Evolutionary conservation across 345 rosid genomes (phyloP), one percentile per base, ranked within the genome.

Genomic region (Rhodamnia argentea): DNA sequence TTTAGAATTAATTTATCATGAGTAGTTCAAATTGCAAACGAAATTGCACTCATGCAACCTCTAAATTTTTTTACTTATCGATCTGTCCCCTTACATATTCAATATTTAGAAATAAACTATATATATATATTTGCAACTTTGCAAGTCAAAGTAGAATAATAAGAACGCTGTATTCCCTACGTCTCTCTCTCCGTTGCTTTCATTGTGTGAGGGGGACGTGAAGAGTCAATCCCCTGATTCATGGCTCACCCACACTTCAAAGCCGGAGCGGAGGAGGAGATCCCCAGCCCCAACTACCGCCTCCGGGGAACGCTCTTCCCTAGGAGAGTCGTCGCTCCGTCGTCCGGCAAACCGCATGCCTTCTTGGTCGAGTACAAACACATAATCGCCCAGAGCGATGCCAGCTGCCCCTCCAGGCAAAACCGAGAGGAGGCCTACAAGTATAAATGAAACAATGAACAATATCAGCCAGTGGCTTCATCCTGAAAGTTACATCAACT

Each of bases 311-410:
- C 84, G 9, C 82, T 82, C n/a, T 87, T 87, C 74, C 57, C 89
- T 10, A 85, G 57, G 14, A 82, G 55, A 37, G 29, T 87, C 70
- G 82, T 87, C n/a, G 83, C 86, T 32, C 85, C 74, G 16, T 82
- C 83, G 27, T 13, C 52, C 3, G 78, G 83, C 44, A 75, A 85
- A 7, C 44, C 40, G 24, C 32, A 85, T 24, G 64, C 55, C 47
- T 62, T 82, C 83, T 6, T 84, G 58, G 87, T 87, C 22, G 89
- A 87, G 60, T 87, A 87, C 81, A 59, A 85, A 5, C 82, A 87
- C 75, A 40, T 87, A 11, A n/a, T 55, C 22, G 24, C 60, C 26
- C 6, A 44, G 8, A 44, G 47, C n/a, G 87, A 55, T 22, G 82
- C 53, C 59, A 29, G 57, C 58, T 82, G 82, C 54, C 56, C 47